phyloP scores from a whole-genome alignment of 306 rosid genomes.

The Dalbergia cochinchinensis region DNA sequence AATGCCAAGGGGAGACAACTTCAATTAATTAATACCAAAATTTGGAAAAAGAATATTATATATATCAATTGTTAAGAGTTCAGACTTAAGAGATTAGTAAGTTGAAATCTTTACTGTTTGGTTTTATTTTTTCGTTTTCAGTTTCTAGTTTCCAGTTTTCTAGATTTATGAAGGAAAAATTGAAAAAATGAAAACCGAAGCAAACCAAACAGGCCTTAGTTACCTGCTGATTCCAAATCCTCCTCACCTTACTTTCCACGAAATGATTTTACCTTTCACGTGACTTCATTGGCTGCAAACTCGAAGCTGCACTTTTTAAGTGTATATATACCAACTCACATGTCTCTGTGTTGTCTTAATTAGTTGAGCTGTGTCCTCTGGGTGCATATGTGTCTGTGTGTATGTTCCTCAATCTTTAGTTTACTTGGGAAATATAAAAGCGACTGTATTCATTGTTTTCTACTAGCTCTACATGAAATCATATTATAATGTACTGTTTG shows the following conservation, averaged over 20 bases:
- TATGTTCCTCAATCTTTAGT: neutral
- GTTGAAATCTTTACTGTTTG: too few species aligned
- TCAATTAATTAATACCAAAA: too few species aligned
- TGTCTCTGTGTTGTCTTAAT: neutral
- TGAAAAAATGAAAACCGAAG: too few species aligned
- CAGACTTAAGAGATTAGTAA: too few species aligned
- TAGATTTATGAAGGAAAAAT: too few species aligned
- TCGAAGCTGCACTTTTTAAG: neutral
- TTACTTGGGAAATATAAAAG: neutral
- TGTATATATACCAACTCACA: constrained; percentile 9
- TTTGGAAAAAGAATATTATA: too few species aligned
- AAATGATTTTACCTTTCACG: neutral
- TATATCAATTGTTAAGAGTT: too few species aligned
- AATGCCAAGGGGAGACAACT: too few species aligned
- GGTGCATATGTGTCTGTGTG: neutral
- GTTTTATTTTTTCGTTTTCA: too few species aligned
- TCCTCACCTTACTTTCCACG: neutral
- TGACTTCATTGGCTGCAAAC: constrained; percentile 2
- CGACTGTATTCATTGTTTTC: neutral
- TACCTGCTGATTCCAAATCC: neutral
- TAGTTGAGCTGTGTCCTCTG: neutral
- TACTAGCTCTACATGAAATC: neutral
- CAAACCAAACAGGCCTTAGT: too few species aligned
- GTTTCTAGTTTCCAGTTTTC: too few species aligned
- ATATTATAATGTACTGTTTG: neutral